Conservation (phyloP, 1,284 basidiomycete genomes). For the Agroathelia rolfsii region DNA sequence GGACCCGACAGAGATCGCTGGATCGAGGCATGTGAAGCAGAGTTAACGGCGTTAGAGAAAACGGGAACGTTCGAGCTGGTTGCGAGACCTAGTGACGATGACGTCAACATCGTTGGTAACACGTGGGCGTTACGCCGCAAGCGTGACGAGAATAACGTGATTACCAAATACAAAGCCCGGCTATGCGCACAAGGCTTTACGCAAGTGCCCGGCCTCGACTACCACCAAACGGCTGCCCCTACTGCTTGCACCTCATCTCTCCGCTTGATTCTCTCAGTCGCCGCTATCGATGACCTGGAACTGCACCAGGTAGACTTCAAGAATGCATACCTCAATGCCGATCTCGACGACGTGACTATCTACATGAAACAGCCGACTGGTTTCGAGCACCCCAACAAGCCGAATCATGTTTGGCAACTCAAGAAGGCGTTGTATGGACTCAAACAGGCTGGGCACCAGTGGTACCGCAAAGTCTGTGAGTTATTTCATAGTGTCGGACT, state of each 20-base stretch:
- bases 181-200: conserved; percentile 26
- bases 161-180: conserved; percentile 23
- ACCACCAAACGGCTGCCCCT: conserved; percentile 20
- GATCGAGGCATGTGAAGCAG: no score
- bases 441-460: conserved; percentile 21
- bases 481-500: conserved; percentile 12
- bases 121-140: conserved; percentile 20
- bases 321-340: conserved; percentile 20
- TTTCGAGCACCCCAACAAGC: conserved; percentile 9
- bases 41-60: no score
- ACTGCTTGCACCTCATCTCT: conserved; percentile 17
- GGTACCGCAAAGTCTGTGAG: conserved; percentile 16
- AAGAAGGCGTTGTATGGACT: conserved; percentile 23
- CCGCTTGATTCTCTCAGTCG: conserved; percentile 17
- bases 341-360: conserved; percentile 16
- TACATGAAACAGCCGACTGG: conserved; percentile 22
- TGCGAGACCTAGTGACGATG: no score
- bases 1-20: no score
- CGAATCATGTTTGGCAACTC: conserved; percentile 14
- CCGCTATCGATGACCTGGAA: conserved; percentile 13
- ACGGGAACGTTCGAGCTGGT: no score
- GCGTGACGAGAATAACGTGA: conserved; percentile 17
- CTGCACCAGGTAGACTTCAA: conserved; percentile 23
- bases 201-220: conserved; percentile 27
- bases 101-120: conserved; percentile 10